phyloP scores from a whole-genome alignment of 306 rosid species.

The Acacia confusa region DNA sequence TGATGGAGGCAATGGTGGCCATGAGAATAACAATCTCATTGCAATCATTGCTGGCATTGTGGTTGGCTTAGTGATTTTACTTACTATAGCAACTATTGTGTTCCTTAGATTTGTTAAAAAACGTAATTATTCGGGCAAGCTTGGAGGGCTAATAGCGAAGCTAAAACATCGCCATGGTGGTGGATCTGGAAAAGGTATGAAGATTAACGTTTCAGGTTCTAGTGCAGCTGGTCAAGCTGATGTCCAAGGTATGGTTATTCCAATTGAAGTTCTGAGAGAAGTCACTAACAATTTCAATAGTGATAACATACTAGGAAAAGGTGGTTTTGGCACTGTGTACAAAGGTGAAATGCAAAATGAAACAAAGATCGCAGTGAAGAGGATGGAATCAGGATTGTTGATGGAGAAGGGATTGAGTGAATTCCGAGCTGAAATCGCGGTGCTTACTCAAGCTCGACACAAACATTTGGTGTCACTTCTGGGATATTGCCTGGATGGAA shows the following conservation, averaged over 20 bases:
- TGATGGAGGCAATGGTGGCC: not conserved
- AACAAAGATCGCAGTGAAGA: constrained; percentile 85
- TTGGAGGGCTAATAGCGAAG: not conserved
- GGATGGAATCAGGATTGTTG: constrained; percentile 75
- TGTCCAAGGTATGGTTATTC: constrained; percentile 52
- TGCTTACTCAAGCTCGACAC: constrained; percentile 83
- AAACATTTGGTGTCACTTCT: constrained; percentile 87
- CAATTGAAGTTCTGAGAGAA: constrained; percentile 70
- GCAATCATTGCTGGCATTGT: not conserved
- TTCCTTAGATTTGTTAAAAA: not conserved
- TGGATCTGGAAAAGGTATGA: not conserved
- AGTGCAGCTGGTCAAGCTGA: constrained; percentile 34
- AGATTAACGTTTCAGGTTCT: constrained; percentile 28
- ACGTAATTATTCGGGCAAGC: not conserved
- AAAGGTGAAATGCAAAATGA: constrained; percentile 84
- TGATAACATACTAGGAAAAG: constrained; percentile 77
- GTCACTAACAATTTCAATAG: constrained; percentile 74
- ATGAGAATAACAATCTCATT: not conserved
- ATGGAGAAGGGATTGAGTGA: constrained; percentile 80
- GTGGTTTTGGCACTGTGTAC: constrained; percentile 93
- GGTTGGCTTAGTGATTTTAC: not conserved
- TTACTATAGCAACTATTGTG: not conserved
- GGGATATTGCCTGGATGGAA: constrained; percentile 82
- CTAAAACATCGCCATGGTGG: not conserved
- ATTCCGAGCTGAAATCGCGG: constrained; percentile 85